Evolutionary conservation across 345 rosid genomes (phyloP), one percentile per base, ranked within the genome.

Genomic region (Eucalyptus pauciflora): DNA sequence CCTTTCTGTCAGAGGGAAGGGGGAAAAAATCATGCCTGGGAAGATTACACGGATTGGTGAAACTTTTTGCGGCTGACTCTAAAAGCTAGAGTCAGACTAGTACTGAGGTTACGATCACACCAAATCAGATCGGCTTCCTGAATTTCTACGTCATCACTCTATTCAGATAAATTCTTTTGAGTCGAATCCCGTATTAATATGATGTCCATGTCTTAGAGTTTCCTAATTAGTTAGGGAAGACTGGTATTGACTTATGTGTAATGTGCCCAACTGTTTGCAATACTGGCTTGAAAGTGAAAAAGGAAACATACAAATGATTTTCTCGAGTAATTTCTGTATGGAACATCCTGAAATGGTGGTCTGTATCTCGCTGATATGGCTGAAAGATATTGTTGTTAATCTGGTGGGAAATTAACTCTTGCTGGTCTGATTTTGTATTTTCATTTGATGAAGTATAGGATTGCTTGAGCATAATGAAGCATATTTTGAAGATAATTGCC

Each of bases 381-480:
- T 5, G 13, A 69, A 69, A 69, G 81, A 69, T 69, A 69, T 69
- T 33, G 81, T 69, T 69, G 45, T 45, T 33, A 33, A 69, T 33
- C 45, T 69, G 43, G 45, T 33, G 76, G 76, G 41, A 69, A 33
- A 69, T 33, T 69, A 69, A 9, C 45, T 69, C 81, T 69, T 33
- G 45, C 45, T 5, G 81, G 45, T 69, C 45, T 69, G 81, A 69
- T 33, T 69, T 69, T 69, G 45, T 69, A 69, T 41, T 69, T 69
- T 33, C 45, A 10, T 69, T 33, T 33, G 45, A 33, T 18, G 24
- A 69, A 69, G 81, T 6, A 22, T 69, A 69, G 81, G 81, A 33
- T 33, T 33, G 49, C 64, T 52, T 54, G 51, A 60, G 79, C 71
- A 88, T 89, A 76, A 95, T 93, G 95, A 95, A 94, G 95, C 96